Conservation (phyloP, 208 protist genomes). For the Porcisia deanei region DNA sequence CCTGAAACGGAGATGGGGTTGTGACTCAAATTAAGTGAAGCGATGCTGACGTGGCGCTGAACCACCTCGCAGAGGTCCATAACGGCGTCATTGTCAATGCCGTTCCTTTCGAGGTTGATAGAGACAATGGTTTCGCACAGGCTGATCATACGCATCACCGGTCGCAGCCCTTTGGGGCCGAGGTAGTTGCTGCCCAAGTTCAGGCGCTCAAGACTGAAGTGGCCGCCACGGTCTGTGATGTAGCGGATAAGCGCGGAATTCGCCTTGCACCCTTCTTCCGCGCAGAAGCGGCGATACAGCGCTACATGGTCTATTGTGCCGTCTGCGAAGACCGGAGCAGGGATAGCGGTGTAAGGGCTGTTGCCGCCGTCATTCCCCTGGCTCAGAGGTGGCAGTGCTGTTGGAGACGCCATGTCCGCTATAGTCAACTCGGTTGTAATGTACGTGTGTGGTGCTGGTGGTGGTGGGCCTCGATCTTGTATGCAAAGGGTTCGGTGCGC, state of each 20-base stretch:
- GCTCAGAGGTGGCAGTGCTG: constrained; percentile 1
- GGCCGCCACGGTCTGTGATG: constrained; percentile 39
- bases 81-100: constrained; percentile 81
- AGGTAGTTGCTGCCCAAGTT: constrained; percentile 84
- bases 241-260: constrained; percentile 84
- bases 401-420: constrained; percentile 2
- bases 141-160: constrained; percentile 82
- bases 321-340: constrained; percentile 1
- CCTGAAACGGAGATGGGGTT: constrained; percentile 84
- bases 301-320: constrained; percentile 40
- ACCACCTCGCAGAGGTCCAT: constrained; percentile 63
- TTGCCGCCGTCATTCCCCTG: neutral
- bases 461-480: no score
- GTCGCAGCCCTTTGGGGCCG: constrained; percentile 82
- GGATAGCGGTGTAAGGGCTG: constrained; percentile 3
- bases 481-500: no score
- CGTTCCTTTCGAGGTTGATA: constrained; percentile 85
- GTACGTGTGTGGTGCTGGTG: neutral
- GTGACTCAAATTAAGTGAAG: constrained; percentile 62
- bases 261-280: constrained; percentile 68
- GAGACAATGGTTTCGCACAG: constrained; percentile 73
- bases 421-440: neutral
- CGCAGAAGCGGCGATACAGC: constrained; percentile 78
- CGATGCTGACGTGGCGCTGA: constrained; percentile 65
- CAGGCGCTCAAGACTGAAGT: constrained; percentile 45